Base-by-base conservation (phyloP, 164 flowering plant genomes). In the Chimonanthus salicifolius region DNA sequence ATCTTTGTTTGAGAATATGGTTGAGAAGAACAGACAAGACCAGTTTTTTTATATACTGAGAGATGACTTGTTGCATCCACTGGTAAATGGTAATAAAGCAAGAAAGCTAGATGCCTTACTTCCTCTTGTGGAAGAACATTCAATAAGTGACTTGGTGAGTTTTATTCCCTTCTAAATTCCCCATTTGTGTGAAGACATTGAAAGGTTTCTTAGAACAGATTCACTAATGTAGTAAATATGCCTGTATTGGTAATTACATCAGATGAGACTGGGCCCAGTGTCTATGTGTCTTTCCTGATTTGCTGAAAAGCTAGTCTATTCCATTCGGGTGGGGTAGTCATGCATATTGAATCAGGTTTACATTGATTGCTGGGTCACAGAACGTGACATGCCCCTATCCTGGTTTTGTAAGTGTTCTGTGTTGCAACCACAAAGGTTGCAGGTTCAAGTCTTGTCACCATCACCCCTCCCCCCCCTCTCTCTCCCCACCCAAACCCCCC, bases 1-100 rank as follows among this genome's bases (percentile, higher is more conserved):
- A 15, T 54, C 50, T 58, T 79, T 91, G 68, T 89, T 90, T 74
- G 83, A 80, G 49, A 70, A 64, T 10, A 48, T 84, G 81, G 62
- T 58, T 63, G 78, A 69, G 50, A 76, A 72, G 67, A 75, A 74
- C 58, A 69, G 68, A 20, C 73, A 72, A 72, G 74, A 73, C 21
- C 69, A 76, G 6, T 95, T 84, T 7, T 93, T 95, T 78, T 93
- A 87, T 77, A 77, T 90, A 70, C 88, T 88, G 69, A 86, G 99
- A 82, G 99, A 95, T 85, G 98, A 95, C 79, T 84, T 95, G 84
- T 74, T 93, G 82, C 99, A 95, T 78, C 98, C 96, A 1, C 80
- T 93, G 72, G 83, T 88, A 7, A 95, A 95, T 84, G 99, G 99
- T 71, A 95, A 95, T 81, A 95, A 92, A 77, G 94, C 92, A 10